phyloP scores from a whole-genome alignment of 2,329 filamentous ascomycete genomes.

The Penicillium palitans region DNA sequence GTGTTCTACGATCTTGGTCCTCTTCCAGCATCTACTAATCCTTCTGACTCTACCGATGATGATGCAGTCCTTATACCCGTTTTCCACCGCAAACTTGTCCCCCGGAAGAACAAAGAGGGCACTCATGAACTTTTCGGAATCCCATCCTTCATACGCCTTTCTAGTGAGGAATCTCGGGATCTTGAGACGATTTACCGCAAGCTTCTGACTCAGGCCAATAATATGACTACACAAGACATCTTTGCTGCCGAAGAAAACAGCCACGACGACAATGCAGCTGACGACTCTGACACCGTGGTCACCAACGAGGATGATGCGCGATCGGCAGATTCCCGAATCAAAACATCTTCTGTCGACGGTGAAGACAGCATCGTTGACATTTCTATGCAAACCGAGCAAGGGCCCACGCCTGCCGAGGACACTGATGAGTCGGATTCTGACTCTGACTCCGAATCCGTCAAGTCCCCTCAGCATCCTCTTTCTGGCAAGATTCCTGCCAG shows the following conservation, averaged over 20 bases:
- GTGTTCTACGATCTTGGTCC: constrained; percentile 76
- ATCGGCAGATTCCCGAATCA: constrained; percentile 68
- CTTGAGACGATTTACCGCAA: constrained; percentile 77
- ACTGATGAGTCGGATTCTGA: constrained; percentile 17
- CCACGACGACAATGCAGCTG: constrained; percentile 52
- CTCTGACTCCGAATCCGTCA: constrained; percentile 4
- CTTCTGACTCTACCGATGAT: constrained; percentile 26
- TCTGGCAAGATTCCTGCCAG: constrained; percentile 60
- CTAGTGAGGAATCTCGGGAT: constrained; percentile 66
- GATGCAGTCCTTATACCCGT: constrained; percentile 51
- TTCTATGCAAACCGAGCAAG: constrained; percentile 69
- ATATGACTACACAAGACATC: constrained; percentile 70
- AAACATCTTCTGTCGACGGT: constrained; percentile 76
- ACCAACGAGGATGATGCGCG: constrained; percentile 63
- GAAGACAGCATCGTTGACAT: constrained; percentile 92
- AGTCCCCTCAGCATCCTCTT: constrained; percentile 51
- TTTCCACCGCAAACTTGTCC: constrained; percentile 44
- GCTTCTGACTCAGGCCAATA: constrained; percentile 71
- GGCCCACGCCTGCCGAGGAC: constrained; percentile 20
- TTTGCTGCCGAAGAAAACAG: constrained; percentile 55
- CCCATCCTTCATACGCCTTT: constrained; percentile 69
- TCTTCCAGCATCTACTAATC: constrained; percentile 21
- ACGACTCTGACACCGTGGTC: constrained; percentile 69
- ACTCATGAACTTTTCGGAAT: constrained; percentile 41
- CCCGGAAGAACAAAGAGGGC: constrained; percentile 26